A percentile compares a stretch with the other conserved stretches of the same genome.
Conservation (phyloP, 495 filamentous ascomycete genomes). For the Xylaria bambusicola region DNA sequence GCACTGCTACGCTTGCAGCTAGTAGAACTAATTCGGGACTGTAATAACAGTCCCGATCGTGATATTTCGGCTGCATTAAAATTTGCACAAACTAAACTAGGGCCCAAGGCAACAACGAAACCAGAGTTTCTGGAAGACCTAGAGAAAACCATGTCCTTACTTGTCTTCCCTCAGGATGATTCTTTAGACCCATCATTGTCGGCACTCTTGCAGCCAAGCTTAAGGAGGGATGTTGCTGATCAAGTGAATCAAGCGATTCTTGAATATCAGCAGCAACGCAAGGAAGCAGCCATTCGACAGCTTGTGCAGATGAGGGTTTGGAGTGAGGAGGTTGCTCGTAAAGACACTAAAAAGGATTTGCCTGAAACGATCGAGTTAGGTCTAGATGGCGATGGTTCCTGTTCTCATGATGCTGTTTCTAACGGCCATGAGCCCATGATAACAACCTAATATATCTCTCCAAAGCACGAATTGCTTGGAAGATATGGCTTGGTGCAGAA, state of each 20-base stretch:
- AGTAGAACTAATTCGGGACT: constrained; percentile 85
- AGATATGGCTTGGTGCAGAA: neutral
- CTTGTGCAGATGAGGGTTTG: constrained; percentile 81
- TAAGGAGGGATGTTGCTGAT: constrained; percentile 79
- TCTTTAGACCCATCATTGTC: constrained; percentile 75
- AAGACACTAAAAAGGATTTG: constrained; percentile 69
- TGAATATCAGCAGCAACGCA: constrained; percentile 64
- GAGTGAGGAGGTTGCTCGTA: constrained; percentile 75
- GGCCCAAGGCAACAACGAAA: constrained; percentile 81
- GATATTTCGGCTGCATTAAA: constrained; percentile 81
- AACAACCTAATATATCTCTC: constrained; percentile 37
- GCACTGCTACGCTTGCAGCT: constrained; percentile 87
- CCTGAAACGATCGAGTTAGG: constrained; percentile 73
- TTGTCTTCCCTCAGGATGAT: constrained; percentile 77
- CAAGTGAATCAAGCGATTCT: constrained; percentile 88
- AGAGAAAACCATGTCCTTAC: constrained; percentile 87
- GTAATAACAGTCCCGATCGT: constrained; percentile 52
- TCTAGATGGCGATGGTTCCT: constrained; percentile 54
- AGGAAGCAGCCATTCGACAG: constrained; percentile 77
- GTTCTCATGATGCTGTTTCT: constrained; percentile 24
- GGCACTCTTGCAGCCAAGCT: constrained; percentile 71
- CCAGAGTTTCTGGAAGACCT: constrained; percentile 81
- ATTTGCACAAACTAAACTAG: constrained; percentile 85
- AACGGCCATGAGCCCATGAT: constrained; percentile 64
- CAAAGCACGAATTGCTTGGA: neutral